These are phyloP conservation scores for Aeminium ludgeri DNA, from an alignment of 495 filamentous ascomycete genomes.

Conservation along the genomic window DNA sequence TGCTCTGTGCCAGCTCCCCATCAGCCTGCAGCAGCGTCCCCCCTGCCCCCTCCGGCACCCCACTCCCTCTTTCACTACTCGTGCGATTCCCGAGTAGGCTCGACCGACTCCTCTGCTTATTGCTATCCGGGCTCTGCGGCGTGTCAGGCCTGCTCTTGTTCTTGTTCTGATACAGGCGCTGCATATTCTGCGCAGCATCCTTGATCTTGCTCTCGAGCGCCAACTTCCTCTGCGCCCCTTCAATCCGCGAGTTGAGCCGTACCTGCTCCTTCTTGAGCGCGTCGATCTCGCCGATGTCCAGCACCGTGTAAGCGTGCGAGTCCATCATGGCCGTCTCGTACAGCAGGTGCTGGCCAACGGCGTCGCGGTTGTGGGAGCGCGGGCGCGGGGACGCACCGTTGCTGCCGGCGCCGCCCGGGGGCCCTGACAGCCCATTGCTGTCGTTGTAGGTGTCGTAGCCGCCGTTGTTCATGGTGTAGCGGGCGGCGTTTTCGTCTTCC, in stretches of 20 bases:
- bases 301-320: slow-evolving; percentile 63
- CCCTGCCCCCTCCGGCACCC: slow-evolving; percentile 26
- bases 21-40: slow-evolving; percentile 41
- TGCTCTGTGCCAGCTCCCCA: slow-evolving; percentile 55
- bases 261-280: slow-evolving; percentile 70
- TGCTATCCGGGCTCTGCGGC: slow-evolving; percentile 15
- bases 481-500: no score
- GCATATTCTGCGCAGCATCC: slow-evolving; percentile 78
- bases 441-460: no score
- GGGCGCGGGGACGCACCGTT: no score
- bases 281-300: slow-evolving; percentile 83
- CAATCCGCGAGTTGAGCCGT: slow-evolving; percentile 53
- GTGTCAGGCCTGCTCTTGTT: slow-evolving; percentile 21
- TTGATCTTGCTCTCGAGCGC: slow-evolving; percentile 85
- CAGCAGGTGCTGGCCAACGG: slow-evolving; percentile 62
- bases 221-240: slow-evolving; percentile 61
- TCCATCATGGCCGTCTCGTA: slow-evolving; percentile 87
- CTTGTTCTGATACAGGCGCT: slow-evolving; percentile 45
- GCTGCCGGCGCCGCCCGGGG: no score
- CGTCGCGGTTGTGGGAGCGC: slow-evolving; percentile 26
- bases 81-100: slow-evolving; percentile 16
- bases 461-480: no score
- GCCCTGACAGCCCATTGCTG: no score
- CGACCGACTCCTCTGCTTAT: slow-evolving; percentile 22
- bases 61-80: slow-evolving; percentile 32